A percentile compares a stretch with the other conserved stretches of the same genome.
phyloP scores from a whole-genome alignment of 495 filamentous ascomycete genomes.

The Xylaria curta region DNA sequence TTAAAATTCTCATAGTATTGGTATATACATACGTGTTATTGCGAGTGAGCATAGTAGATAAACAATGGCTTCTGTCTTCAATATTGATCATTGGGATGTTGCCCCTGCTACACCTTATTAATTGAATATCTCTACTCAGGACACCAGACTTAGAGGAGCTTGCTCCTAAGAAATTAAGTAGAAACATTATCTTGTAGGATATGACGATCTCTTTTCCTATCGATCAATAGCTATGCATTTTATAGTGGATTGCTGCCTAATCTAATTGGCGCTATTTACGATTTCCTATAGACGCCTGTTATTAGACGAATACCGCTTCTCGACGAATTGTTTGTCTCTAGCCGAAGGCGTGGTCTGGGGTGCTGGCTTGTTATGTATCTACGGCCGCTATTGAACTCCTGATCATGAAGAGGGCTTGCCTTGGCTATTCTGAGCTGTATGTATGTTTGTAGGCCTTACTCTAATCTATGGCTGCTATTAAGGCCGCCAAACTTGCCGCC shows the following conservation, averaged over 20 bases:
- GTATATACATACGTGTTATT: not conserved
- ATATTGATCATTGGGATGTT: not conserved
- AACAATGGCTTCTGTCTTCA: not conserved
- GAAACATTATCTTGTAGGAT: not conserved
- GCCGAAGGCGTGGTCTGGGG: not conserved
- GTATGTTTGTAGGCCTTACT: too few relatives aligned
- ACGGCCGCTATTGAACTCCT: not conserved
- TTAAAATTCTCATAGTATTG: not conserved
- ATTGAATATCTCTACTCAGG: not conserved
- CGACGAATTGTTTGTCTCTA: not conserved
- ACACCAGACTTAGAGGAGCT: not conserved
- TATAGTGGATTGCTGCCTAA: not conserved
- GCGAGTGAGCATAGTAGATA: not conserved
- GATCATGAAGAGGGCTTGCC: not conserved
- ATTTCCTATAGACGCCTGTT: not conserved
- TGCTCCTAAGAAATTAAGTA: not conserved
- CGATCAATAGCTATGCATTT: not conserved
- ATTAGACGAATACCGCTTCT: not conserved
- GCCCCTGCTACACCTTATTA: not conserved
- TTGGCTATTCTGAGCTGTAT: too few relatives aligned
- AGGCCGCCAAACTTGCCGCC: not conserved
- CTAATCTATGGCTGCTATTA: too few relatives aligned
- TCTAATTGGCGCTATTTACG: not conserved
- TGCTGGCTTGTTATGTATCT: not conserved
- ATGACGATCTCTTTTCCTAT: not conserved